These are phyloP conservation scores for Dendrocalamus latiflorus DNA, from an alignment of 202 grass and related monocot species.

Conservation along the genomic window DNA sequence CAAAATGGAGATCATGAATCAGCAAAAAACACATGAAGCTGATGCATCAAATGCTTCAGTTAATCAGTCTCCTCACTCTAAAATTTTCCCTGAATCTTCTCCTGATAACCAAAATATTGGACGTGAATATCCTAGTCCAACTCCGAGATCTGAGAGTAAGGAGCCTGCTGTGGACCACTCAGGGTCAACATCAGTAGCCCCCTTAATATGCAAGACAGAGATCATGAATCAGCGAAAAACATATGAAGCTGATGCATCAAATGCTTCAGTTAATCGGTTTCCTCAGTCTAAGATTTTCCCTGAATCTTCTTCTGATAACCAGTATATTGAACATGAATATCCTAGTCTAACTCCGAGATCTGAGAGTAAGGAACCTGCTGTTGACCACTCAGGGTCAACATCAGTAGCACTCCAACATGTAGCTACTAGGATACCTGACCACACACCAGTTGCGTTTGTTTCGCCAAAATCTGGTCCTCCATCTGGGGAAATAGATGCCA, in stretches of 20 bases:
- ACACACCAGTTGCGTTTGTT: conserved; percentile 20
- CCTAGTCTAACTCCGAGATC: conserved; percentile 51
- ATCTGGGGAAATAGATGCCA: neutral
- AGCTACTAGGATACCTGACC: conserved; percentile 17
- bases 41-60: no score
- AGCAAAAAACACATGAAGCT: no score
- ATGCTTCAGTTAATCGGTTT: conserved; percentile 41
- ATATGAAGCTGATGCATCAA: conserved; percentile 40
- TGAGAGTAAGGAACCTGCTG: conserved; percentile 26
- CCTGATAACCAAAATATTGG: no score
- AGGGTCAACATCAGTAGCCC: no score
- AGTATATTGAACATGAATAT: conserved; percentile 23
- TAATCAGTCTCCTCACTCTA: no score
- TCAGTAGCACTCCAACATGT: conserved; percentile 14
- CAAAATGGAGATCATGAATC: conserved; percentile 42
- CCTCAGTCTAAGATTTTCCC: conserved; percentile 18
- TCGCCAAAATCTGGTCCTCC: conserved; percentile 8
- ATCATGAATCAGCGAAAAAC: conserved; percentile 34
- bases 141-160: no score
- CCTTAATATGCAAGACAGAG: no score
- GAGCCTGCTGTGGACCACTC: no score
- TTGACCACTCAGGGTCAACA: conserved; percentile 18
- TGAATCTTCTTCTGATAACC: conserved; percentile 32
- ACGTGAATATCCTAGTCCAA: no score
- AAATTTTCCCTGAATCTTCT: no score